These are phyloP conservation scores for Nicotiana rustica DNA, from an alignment of 305 asterid genomes.

Conservation along the genomic window DNA sequence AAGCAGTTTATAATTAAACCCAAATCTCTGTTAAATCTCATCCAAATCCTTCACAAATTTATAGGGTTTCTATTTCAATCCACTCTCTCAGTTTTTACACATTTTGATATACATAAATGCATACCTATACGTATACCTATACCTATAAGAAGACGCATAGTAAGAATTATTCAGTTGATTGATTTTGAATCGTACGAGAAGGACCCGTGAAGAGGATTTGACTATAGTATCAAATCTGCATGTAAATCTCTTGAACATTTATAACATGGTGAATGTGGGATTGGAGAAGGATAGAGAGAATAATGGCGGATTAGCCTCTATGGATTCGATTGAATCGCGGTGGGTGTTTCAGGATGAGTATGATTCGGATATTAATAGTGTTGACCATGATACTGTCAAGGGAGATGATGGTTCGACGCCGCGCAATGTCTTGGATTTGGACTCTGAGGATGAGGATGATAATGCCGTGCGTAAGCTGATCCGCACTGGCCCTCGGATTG, in stretches of 20 bases:
- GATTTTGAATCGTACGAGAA: conserved; percentile 7
- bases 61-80: conserved; percentile 10
- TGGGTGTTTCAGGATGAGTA: conserved; percentile 93
- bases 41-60: conserved; percentile 30
- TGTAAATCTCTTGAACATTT: conserved; percentile 3
- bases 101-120: not conserved
- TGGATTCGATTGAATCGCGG: conserved; percentile 93
- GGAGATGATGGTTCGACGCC: conserved; percentile 56
- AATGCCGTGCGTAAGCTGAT: conserved; percentile 74
- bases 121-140: conserved; percentile 3
- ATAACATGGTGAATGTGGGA: conserved; percentile 74
- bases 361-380: conserved; percentile 59
- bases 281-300: conserved; percentile 56
- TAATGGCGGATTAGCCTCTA: conserved; percentile 67
- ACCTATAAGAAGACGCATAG: not conserved
- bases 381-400: conserved; percentile 47
- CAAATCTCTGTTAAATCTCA: conserved; percentile 32
- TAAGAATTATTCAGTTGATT: not conserved
- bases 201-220: not conserved
- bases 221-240: conserved; percentile 9
- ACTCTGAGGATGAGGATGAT: conserved; percentile 61
- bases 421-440: conserved; percentile 61
- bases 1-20: not conserved
- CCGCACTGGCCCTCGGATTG: conserved; percentile 92
- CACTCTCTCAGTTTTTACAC: not conserved